Evolutionary conservation across 306 rosid genomes (phyloP).

Genomic region (Lathyrus aphaca): DNA sequence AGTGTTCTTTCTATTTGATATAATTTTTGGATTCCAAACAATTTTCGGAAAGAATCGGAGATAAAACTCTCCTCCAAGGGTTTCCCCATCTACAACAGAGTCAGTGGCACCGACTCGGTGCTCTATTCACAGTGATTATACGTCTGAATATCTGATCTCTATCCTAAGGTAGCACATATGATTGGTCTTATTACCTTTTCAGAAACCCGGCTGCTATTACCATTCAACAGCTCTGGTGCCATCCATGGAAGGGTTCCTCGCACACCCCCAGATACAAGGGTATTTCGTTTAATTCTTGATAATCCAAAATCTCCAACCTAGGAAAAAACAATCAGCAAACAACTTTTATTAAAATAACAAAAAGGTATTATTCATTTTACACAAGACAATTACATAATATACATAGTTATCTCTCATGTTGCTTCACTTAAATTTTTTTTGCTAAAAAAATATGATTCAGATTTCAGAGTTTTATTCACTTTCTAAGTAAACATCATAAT

Average conservation of each 20-base stretch:
- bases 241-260: slow-evolving; percentile 99
- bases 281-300: slow-evolving; percentile 86
- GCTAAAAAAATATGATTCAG: no score
- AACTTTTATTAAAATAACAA: neutral
- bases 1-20: no score
- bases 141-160: no score
- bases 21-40: no score
- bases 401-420: no score
- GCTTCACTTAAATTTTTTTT: no score
- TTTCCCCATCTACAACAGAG: no score
- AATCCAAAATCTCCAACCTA: slow-evolving; percentile 96
- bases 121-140: no score
- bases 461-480: slow-evolving; percentile 13
- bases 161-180: neutral
- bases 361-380: neutral
- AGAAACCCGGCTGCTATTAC: slow-evolving; percentile 81
- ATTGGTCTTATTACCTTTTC: slow-evolving; percentile 68
- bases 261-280: slow-evolving; percentile 93
- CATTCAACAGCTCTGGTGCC: slow-evolving; percentile 91
- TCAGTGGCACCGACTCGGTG: no score
- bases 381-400: neutral
- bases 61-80: no score
- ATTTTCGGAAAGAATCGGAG: no score
- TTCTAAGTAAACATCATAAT: neutral
- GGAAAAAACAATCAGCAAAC: slow-evolving; percentile 27